These are phyloP conservation scores for Neopestalotiopsis rosae DNA, from an alignment of 2,329 filamentous ascomycete genomes.

Conservation along the genomic window DNA sequence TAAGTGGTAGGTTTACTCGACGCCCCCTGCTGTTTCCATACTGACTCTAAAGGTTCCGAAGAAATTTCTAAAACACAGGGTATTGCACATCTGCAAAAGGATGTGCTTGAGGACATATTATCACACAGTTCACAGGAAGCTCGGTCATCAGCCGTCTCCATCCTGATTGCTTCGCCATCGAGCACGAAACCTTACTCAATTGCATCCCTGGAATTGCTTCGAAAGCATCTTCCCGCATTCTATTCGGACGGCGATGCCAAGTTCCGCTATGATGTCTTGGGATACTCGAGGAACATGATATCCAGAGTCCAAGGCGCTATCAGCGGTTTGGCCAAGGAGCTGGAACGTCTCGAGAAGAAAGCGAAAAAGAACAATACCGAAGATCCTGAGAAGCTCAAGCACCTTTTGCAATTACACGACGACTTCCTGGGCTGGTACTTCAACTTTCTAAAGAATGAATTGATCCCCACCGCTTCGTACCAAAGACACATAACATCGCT, in stretches of 20 bases:
- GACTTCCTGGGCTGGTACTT: constrained; percentile 79
- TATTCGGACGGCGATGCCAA: constrained; percentile 87
- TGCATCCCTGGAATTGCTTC: constrained; percentile 66
- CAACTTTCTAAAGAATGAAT: constrained; percentile 72
- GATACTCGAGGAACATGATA: constrained; percentile 76
- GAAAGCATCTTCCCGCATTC: constrained; percentile 69
- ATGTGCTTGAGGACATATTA: constrained; percentile 57
- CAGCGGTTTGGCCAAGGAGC: constrained; percentile 50
- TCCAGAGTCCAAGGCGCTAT: constrained; percentile 75
- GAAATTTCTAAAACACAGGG: constrained; percentile 30
- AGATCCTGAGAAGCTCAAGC: constrained; percentile 31
- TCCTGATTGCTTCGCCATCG: constrained; percentile 77
- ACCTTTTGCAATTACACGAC: constrained; percentile 55
- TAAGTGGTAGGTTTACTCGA: constrained; percentile 39
- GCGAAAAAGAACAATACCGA: constrained; percentile 27
- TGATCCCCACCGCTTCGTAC: constrained; percentile 84
- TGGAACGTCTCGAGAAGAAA: constrained; percentile 41
- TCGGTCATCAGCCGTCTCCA: constrained; percentile 79
- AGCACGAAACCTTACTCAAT: constrained; percentile 75
- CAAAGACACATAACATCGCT: constrained; percentile 85
- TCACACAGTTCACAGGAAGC: constrained; percentile 66
- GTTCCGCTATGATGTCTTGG: constrained; percentile 80
- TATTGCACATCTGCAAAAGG: constrained; percentile 42
- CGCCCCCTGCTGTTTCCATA: constrained; percentile 21
- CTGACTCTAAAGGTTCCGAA: constrained; percentile 24